A percentile compares a stretch with the other conserved stretches of the same genome.
Conservation (phyloP, 495 filamentous ascomycete species). For the Penicillium ochrochloron region DNA sequence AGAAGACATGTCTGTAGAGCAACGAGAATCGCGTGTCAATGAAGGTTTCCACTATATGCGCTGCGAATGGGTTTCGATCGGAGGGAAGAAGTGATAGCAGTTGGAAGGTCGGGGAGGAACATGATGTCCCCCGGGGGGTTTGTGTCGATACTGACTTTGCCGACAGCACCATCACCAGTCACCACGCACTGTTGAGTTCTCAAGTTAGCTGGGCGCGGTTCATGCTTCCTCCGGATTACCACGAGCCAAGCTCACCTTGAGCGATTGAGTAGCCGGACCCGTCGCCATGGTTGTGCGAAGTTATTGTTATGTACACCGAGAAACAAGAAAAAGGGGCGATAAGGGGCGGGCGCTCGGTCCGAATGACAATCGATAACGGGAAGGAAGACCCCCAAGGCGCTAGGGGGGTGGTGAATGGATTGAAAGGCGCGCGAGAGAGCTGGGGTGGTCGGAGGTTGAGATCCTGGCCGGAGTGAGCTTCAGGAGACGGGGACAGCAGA, state of each 20-base stretch:
- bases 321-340: constrained; percentile 19
- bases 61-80: neutral
- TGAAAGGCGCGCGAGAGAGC: constrained; percentile 9
- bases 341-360: constrained; percentile 15
- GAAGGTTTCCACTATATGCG: neutral
- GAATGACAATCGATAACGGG: constrained; percentile 23
- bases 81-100: neutral
- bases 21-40: constrained; percentile 13
- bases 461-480: neutral
- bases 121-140: neutral
- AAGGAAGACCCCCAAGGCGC: neutral
- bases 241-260: constrained; percentile 60
- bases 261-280: constrained; percentile 70
- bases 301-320: constrained; percentile 25
- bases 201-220: constrained; percentile 19
- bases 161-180: constrained; percentile 97
- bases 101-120: neutral
- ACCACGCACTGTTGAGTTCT: constrained; percentile 78
- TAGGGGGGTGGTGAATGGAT: constrained; percentile 7
- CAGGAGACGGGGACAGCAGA: constrained; percentile 13
- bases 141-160: constrained; percentile 69
- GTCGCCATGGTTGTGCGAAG: constrained; percentile 59
- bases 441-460: constrained; percentile 10
- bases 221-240: neutral
- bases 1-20: constrained; percentile 87